Percentiles rank a stretch among this genome's conserved stretches.
Conservation (phyloP, 2,329 filamentous ascomycete species). For the Diplocarpon mali region DNA sequence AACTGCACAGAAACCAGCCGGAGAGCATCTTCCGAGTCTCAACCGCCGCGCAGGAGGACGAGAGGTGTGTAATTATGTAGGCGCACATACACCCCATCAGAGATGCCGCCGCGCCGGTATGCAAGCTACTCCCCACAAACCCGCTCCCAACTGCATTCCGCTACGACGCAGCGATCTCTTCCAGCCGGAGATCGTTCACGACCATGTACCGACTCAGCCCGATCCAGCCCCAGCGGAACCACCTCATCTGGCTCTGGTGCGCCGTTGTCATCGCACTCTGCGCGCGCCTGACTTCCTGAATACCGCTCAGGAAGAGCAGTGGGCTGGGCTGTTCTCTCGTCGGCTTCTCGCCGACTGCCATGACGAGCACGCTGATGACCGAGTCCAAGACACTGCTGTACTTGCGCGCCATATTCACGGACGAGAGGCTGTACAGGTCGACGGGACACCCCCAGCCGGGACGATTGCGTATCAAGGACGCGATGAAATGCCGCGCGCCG, state of each 20-base stretch:
- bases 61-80: too few relatives aligned
- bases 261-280: conserved; percentile 81
- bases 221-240: conserved; percentile 98
- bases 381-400: conserved; percentile 70
- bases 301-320: conserved; percentile 61
- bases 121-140: too few relatives aligned
- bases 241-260: conserved; percentile 94
- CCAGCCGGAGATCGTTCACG: conserved; percentile 71
- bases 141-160: background rate
- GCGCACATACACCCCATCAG: too few relatives aligned
- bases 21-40: too few relatives aligned
- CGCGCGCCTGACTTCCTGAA: conserved; percentile 53
- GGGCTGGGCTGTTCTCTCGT: conserved; percentile 41
- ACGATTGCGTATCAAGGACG: conserved; percentile 50
- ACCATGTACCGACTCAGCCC: conserved; percentile 86
- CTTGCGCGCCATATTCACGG: conserved; percentile 65
- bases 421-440: conserved; percentile 73
- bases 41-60: too few relatives aligned
- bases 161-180: conserved; percentile 31
- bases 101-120: too few relatives aligned
- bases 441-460: conserved; percentile 61
- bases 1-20: too few relatives aligned
- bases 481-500: conserved; percentile 65
- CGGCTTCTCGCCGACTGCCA: conserved; percentile 33
- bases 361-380: conserved; percentile 54